Percentiles rank a stretch among this genome's conserved stretches.
phyloP scores from a whole-genome alignment of 306 rosid species.

The Pterocarpus santalinus region DNA sequence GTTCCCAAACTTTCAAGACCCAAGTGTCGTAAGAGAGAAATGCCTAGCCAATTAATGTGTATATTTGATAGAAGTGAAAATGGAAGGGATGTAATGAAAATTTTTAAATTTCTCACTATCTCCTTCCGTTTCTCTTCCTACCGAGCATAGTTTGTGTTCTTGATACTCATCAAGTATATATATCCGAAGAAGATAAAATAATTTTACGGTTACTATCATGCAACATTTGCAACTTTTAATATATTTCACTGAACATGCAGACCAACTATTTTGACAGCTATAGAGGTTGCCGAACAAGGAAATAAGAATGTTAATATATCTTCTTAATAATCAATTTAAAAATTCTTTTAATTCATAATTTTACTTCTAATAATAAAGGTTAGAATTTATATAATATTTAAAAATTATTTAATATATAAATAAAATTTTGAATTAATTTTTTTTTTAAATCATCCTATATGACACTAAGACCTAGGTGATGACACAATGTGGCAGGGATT shows the following conservation, averaged over 20 bases:
- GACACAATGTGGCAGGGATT: neutral
- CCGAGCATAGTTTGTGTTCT: neutral
- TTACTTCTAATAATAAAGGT: too few species aligned
- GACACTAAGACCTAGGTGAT: neutral
- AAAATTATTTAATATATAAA: too few species aligned
- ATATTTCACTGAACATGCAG: neutral
- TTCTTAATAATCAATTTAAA: too few species aligned
- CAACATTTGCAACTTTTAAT: slow-evolving; percentile 2
- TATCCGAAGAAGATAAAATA: neutral
- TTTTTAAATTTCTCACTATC: neutral
- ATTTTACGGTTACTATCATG: slow-evolving; percentile 9
- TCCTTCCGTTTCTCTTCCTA: neutral
- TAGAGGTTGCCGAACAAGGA: neutral
- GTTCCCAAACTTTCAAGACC: neutral
- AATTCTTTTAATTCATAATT: too few species aligned
- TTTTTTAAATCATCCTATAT: neutral
- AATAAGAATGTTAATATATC: neutral
- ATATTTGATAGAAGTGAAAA: slow-evolving; percentile 4
- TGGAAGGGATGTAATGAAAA: neutral
- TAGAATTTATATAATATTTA: too few species aligned
- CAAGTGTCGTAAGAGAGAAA: neutral
- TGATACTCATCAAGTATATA: neutral
- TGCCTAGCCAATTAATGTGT: slow-evolving; percentile 1
- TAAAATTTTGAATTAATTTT: too few species aligned
- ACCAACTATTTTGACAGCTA: neutral